phyloP scores from a whole-genome alignment of 805 yeast genomes.

The Hanseniaspora vineae region DNA sequence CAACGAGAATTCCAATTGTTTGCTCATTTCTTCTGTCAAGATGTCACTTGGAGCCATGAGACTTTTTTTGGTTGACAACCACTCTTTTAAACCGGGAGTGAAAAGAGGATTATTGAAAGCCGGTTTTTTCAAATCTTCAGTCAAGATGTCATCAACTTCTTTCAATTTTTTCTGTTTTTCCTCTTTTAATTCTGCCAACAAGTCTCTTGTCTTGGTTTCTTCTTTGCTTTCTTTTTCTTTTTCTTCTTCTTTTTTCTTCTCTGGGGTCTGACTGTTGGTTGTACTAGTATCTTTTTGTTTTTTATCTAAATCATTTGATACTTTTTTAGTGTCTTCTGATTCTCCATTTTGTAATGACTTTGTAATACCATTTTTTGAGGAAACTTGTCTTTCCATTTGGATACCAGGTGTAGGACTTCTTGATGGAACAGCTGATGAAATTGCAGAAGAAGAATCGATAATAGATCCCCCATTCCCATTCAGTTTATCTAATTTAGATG shows the following conservation, averaged over 20 bases:
- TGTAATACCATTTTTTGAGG: constrained; percentile 9
- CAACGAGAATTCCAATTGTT: constrained; percentile 57
- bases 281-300: no score
- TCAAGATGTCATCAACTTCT: neutral
- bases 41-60: constrained; percentile 19
- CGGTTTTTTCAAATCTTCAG: neutral
- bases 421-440: neutral
- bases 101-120: neutral
- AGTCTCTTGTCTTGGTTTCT: neutral
- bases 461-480: neutral
- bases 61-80: constrained; percentile 18
- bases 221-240: constrained; percentile 5
- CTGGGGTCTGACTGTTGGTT: no score
- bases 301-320: no score
- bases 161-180: neutral
- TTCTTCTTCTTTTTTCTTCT: no score
- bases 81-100: constrained; percentile 14
- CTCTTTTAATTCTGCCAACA: neutral
- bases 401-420: neutral
- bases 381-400: neutral
- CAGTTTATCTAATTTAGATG: neutral
- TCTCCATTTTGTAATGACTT: neutral
- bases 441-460: neutral
- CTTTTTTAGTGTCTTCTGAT: neutral
- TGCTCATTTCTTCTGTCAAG: constrained; percentile 17